phyloP scores from a whole-genome alignment of 352 stramenopile genomes.

The Saprolegnia parasitica region DNA sequence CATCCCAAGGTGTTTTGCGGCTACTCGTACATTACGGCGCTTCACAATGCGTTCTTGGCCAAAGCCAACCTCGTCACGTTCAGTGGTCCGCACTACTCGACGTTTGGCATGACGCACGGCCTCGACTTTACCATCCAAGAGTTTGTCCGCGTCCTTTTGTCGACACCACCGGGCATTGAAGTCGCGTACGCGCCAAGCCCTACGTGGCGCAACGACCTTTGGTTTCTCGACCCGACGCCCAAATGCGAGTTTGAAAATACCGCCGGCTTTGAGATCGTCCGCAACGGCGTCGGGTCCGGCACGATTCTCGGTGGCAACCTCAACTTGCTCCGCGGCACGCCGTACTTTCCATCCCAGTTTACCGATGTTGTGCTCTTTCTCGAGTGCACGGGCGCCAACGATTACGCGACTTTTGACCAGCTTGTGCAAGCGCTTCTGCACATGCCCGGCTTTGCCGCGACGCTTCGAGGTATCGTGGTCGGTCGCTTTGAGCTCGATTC shows the following conservation, averaged over 20 bases:
- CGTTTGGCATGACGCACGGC: slow-evolving; percentile 39
- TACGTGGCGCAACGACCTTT: slow-evolving; percentile 63
- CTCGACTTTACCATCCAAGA: slow-evolving; percentile 43
- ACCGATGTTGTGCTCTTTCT: slow-evolving; percentile 43
- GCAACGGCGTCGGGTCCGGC: slow-evolving; percentile 34
- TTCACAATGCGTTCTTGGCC: slow-evolving; percentile 49
- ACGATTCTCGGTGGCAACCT: slow-evolving; percentile 48
- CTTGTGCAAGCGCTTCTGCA: slow-evolving; percentile 38
- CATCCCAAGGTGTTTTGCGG: slow-evolving; percentile 55
- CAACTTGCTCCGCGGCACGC: slow-evolving; percentile 42
- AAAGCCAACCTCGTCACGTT: slow-evolving; percentile 46
- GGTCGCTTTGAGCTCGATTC: slow-evolving; percentile 30
- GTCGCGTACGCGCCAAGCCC: slow-evolving; percentile 31
- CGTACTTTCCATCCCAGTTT: slow-evolving; percentile 42
- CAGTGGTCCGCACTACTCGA: slow-evolving; percentile 63
- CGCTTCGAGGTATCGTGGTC: slow-evolving; percentile 47
- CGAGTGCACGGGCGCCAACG: slow-evolving; percentile 43
- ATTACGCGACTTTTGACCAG: slow-evolving; percentile 38
- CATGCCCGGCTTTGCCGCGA: slow-evolving; percentile 37
- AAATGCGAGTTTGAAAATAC: slow-evolving; percentile 43
- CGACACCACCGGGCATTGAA: background rate
- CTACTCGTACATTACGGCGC: slow-evolving; percentile 59
- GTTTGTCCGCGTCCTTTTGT: slow-evolving; percentile 32
- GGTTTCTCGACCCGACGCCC: slow-evolving; percentile 39
- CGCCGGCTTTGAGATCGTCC: slow-evolving; percentile 43